Evolutionary conservation across 164 flowering plant species (phyloP), one percentile per base, ranked within the genome.

Genomic region (Piper longum): DNA sequence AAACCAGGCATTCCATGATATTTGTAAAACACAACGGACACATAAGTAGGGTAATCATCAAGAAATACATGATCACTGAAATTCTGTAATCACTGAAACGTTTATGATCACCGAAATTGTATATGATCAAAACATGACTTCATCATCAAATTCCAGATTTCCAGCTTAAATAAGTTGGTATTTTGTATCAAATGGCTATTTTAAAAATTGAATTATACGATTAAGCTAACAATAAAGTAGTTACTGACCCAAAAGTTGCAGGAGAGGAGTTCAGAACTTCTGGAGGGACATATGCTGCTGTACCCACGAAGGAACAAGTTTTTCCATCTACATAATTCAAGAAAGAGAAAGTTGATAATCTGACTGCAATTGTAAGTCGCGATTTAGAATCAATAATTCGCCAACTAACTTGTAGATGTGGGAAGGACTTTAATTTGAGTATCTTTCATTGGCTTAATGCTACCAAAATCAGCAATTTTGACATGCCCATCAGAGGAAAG

Each of bases 271-370:
- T 95, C 43, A 95, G 87, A 65, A 95, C 96, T 78, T 95, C 99
- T 55, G 99, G 99, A 73, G 99, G 97, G 44, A 91, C 97, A 78
- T 95, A 95, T 17, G 98, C 99, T 62, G 99, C 99, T 54, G 99
- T 91, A 56, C 99, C 99, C 72, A 95, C 99, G 81, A 95, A 95
- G 52, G 96, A 86, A 70, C 97, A 89, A 9, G 99, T 91, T 75
- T 95, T 91, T 63, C 86, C 98, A 77, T 91, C 99, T 95, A 79
- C n/a, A 74, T 39, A 66, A 52, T 48, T 56, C 41, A 57, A 71
- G 11, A 12, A 54, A 73, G 44, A 8, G 14, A 67, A 60, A 48
- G 52, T 8, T 48, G 9, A 48, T 48, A 12, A 48, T 2, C 9
- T 48, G 52, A 48, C 52, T 14, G 14, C 14, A 9, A 48, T 48